Evolutionary conservation across 1,284 basidiomycete species (phyloP), one percentile per base, ranked within the genome.

Genomic region (Cutaneotrichosporon cavernicola): DNA sequence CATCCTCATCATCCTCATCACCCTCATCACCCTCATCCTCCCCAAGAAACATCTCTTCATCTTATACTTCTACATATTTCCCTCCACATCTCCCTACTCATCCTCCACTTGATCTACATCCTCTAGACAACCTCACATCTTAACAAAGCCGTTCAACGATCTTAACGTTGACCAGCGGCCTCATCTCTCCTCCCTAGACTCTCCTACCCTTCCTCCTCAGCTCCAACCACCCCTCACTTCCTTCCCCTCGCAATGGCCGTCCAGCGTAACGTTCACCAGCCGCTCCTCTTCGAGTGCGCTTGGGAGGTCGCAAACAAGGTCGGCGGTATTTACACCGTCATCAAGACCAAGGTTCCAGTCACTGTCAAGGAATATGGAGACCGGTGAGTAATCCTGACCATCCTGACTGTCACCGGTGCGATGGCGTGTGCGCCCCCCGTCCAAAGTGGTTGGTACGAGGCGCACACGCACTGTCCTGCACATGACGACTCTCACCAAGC

Each of bases 261-360:
- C 67, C 61, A 69, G 51, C 90, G 91, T 81, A 88, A 91, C 79
- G 88, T 92, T 56, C 86, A 87, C 76, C 85, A 88, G 72, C 85
- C 90, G 56, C 77, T 91, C 43, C 88, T 94, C 75, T 94, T 94
- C 77, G 92, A 94, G 78, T 90, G 88, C 76, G 91, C 91, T 40
- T 94, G 92, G 91, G 92, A 94, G 82, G 92, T 95, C 73, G 92
- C 90, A 43, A 96, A 96, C 86, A 96, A 95, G 82, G 95, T 98
- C 80, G 95, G 95, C 72, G 95, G 95, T 69, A 97, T 97, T 83
- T 98, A 98, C 86, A 98, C 95, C 69, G 95, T 98, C 83, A 97
- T 98, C 82, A 97, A 97, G 84, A 98, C 96, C 62, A 99, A 98
- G 80, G 94, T 97, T 60, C 96, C 96, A 64, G 92, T 99, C 80